Base-by-base conservation (phyloP, 2,329 filamentous ascomycete genomes). In the Zasmidium cellare region DNA sequence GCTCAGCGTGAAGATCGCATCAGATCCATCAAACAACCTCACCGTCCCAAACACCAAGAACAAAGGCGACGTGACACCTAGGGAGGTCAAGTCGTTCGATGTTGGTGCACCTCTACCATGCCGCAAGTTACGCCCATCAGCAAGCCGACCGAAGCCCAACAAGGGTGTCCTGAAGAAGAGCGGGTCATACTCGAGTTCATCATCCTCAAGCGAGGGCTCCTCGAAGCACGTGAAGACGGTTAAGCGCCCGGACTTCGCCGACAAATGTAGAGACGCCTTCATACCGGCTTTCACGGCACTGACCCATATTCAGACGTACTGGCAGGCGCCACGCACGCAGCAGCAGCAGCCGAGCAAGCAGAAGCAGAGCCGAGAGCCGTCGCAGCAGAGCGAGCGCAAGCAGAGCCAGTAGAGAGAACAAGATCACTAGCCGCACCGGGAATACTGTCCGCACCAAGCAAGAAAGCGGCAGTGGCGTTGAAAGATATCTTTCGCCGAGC, bases 101-200 rank as follows among this genome's bases (percentile, higher is more conserved):
- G 28, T 20, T 20, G 51, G 44, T 16, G 53, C 44, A 22, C 41
- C 20, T 6, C 20, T 56, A 9, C 46, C 48, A 20, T 14, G 53
- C 46, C 41, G 47, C 23, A 44, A 41, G 20, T 46, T 63, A 35
- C 50, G 53, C 20, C 60, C 55, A 22, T 63, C 60, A 12, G 49
- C 23, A 35, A 58, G 52, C 20, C 48, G 58, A 12, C 56, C 61
- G 24, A 49, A 50, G n/a, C 63, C 63, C 23, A 24, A 46, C 24
- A 64, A 59, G 24, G 59, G 61, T 16, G 62, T 65, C 7, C 31
- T 65, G 50, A 65, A 65, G 52, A 57, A 62, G 31, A 22, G 35
- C 19, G 18, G 49, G 16, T 41, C 35, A 5, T 14, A 9, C 11
- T 41, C 35, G 3, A 9, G 6, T 6, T 14, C 35, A 41, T n/a